Evolutionary conservation across 2,329 filamentous ascomycete genomes (phyloP).

Genomic region (Cladosporium phlei): DNA sequence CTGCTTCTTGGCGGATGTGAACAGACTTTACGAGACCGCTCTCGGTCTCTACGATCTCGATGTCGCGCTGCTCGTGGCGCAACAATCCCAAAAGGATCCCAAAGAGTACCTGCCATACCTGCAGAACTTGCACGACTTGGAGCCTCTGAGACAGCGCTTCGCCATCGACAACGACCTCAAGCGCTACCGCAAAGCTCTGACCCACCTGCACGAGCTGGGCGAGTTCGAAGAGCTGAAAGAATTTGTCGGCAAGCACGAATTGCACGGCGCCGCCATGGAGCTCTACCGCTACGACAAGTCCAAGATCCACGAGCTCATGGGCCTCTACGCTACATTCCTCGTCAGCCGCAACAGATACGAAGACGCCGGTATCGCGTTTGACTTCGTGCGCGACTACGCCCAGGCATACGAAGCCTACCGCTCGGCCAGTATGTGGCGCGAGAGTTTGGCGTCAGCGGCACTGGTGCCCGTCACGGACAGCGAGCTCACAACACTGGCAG

Average conservation of each 20-base stretch:
- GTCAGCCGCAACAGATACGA: conserved; percentile 70
- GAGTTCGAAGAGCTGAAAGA: conserved; percentile 71
- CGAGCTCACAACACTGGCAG: conserved; percentile 65
- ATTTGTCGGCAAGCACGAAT: conserved; percentile 72
- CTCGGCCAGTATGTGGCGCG: conserved; percentile 81
- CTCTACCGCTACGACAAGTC: conserved; percentile 77
- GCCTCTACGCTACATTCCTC: conserved; percentile 74
- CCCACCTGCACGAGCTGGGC: conserved; percentile 67
- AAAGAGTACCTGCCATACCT: conserved; percentile 94
- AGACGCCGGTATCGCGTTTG: conserved; percentile 83
- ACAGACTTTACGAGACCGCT: conserved; percentile 83
- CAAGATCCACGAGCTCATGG: conserved; percentile 64
- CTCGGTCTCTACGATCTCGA: conserved; percentile 89
- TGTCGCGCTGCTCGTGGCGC: conserved; percentile 81
- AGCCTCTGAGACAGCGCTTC: conserved; percentile 67
- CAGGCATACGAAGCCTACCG: conserved; percentile 80
- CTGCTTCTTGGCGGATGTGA: conserved; percentile 92
- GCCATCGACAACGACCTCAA: conserved; percentile 84
- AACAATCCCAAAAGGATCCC: conserved; percentile 93
- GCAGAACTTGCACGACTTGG: conserved; percentile 73
- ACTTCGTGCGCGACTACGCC: conserved; percentile 70
- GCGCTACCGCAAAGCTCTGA: conserved; percentile 70
- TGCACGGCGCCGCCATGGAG: conserved; percentile 72
- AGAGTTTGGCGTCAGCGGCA: conserved; percentile 75
- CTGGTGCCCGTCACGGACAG: conserved; percentile 58